Conservation (phyloP, 192 early-diverging fungal genomes). For the Coemansia sp. region DNA sequence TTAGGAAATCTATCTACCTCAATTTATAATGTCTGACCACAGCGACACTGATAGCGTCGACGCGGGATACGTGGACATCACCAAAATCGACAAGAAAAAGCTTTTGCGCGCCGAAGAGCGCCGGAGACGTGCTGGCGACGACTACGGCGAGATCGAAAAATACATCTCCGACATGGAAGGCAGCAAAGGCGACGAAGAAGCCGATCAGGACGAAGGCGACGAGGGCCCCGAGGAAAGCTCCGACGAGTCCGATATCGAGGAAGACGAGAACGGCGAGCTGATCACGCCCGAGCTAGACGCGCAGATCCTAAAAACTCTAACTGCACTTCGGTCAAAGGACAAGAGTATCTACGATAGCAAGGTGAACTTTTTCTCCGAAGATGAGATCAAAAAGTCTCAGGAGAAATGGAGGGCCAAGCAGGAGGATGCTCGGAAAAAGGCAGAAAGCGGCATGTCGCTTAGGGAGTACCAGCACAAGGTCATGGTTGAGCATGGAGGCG, state of each 20-base stretch:
- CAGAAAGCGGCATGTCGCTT: constrained; percentile 57
- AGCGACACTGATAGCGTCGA: neutral
- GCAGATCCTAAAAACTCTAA: constrained; percentile 91
- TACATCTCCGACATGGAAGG: constrained; percentile 22
- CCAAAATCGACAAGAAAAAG: constrained; percentile 39
- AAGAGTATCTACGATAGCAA: constrained; percentile 78
- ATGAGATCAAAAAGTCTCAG: constrained; percentile 33
- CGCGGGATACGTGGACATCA: constrained; percentile 17
- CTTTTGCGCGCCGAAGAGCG: constrained; percentile 45
- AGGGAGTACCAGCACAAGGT: constrained; percentile 80
- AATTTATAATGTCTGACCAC: constrained; percentile 10
- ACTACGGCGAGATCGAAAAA: constrained; percentile 35
- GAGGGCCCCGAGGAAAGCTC: constrained; percentile 30
- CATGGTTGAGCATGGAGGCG: constrained; percentile 51
- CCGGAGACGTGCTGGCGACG: constrained; percentile 39
- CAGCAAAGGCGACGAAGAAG: constrained; percentile 10
- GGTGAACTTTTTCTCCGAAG: constrained; percentile 71
- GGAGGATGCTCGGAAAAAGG: constrained; percentile 21
- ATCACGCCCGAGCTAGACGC: constrained; percentile 87
- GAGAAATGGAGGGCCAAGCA: constrained; percentile 42
- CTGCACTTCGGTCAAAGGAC: constrained; percentile 70
- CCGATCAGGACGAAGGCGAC: constrained; percentile 24
- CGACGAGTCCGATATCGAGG: constrained; percentile 64
- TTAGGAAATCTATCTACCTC: too few relatives aligned
- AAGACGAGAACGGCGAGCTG: constrained; percentile 76